Conservation (phyloP, 192 early-diverging fungal species). For the Haplosporangium gracile region DNA sequence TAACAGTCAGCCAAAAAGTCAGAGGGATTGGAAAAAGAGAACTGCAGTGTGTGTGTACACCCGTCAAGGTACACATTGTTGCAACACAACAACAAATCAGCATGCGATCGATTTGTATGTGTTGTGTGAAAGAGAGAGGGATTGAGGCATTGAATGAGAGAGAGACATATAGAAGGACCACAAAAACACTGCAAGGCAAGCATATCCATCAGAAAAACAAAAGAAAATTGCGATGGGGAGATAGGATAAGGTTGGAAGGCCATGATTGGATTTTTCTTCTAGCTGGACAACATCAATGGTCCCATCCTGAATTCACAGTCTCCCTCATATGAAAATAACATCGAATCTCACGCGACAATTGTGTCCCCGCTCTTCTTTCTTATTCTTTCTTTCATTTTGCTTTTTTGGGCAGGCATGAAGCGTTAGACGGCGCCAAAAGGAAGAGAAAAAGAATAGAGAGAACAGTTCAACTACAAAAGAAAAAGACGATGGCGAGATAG, state of each 20-base stretch:
- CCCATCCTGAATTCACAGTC: neutral
- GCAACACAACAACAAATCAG: too few relatives aligned
- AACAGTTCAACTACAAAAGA: neutral
- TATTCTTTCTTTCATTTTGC: too few relatives aligned
- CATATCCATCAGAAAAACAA: neutral
- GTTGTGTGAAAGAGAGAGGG: too few relatives aligned
- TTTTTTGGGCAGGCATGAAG: neutral
- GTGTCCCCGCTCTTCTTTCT: neutral
- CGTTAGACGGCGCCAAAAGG: neutral
- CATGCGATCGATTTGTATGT: neutral
- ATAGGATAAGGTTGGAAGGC: neutral
- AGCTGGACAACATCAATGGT: neutral
- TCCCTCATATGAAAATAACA: neutral
- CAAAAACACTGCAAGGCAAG: neutral
- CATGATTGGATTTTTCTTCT: slow-evolving; percentile 2
- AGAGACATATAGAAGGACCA: too few relatives aligned
- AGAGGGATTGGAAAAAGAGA: neutral
- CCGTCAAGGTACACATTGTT: neutral
- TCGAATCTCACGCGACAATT: neutral
- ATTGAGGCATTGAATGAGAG: too few relatives aligned
- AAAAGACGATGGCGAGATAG: neutral
- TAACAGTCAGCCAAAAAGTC: neutral
- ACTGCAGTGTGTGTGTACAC: too few relatives aligned
- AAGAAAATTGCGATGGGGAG: neutral
- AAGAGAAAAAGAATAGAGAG: neutral